Evolutionary conservation across 495 filamentous ascomycete species (phyloP), one percentile per base, ranked within the genome.

Genomic region (Recurvomyces mirabilis): DNA sequence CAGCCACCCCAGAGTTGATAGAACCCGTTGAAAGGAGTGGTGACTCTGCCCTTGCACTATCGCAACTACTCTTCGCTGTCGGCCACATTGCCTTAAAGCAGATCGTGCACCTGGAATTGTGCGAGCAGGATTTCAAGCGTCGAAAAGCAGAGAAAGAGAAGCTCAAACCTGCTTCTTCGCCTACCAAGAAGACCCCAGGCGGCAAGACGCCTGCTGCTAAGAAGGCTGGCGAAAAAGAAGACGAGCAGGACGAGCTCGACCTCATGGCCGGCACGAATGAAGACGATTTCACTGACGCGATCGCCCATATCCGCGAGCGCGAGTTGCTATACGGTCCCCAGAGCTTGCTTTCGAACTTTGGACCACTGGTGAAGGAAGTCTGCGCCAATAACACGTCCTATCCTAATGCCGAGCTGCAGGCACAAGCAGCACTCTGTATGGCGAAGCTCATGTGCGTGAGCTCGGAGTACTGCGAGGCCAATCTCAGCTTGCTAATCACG

Each of bases 31-130:
- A 79, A 78, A 33, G 41, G 20, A 24, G 35, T 18, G 13, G 22
- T n/a, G 29, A 45, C 10, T 48, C 61, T n/a, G 78, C 84, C 4
- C 72, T 84, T 23, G 81, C 75, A 1, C 70, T 99, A 0, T 91
- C 89, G 0, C 93, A 95, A 51, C 72, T 99, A 2, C 71, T 99
- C 4, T 99, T 94, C 62, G 79, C 94, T 39, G 89, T 98, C 40
- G 91, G 89, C 4, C 89, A 98, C 57, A 84, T 95, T 46, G 88
- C 89, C 22, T 86, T 98, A 65, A 98, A 98, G 61, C 91, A 99
- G 55, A 99, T 96, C 47, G 91, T 99, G n/a, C 93, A 99, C 61
- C 71, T 99, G n/a, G 91, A 99, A 52, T 72, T 96, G 1, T 88
- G 86, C 63, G 91, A 99, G 58, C 74, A 88, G 28, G 91, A 99